Evolutionary conservation across 305 asterid genomes (phyloP).

Genomic region (Plantago coronopus): DNA sequence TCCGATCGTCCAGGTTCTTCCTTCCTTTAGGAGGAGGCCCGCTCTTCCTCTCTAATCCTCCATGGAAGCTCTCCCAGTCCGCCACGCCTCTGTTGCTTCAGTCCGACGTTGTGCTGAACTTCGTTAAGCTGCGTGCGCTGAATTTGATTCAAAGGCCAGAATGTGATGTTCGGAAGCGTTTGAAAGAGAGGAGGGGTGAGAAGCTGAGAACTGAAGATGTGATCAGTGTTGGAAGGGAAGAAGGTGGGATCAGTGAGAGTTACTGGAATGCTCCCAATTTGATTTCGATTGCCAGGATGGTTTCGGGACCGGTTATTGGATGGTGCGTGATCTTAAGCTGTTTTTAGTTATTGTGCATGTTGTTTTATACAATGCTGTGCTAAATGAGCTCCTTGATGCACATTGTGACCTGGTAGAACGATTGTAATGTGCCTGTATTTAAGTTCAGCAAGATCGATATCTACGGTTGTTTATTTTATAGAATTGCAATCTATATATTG

Average conservation of each 20-base stretch:
- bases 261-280: constrained; percentile 74
- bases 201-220: constrained; percentile 22
- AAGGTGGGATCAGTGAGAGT: constrained; percentile 36
- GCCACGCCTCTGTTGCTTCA: constrained; percentile 79
- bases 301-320: constrained; percentile 87
- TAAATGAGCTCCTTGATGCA: neutral
- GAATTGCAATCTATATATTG: no score
- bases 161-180: constrained; percentile 24
- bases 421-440: no score
- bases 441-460: no score
- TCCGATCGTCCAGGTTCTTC: constrained; percentile 34
- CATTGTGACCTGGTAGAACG: neutral
- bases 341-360: neutral
- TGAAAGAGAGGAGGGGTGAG: constrained; percentile 19
- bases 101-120: constrained; percentile 50
- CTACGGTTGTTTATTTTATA: no score
- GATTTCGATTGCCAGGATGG: constrained; percentile 68
- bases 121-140: constrained; percentile 41
- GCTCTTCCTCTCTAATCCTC: constrained; percentile 67
- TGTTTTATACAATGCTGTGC: neutral
- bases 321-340: constrained; percentile 45
- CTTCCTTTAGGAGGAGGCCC: constrained; percentile 52
- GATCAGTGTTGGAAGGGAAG: neutral
- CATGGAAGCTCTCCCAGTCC: constrained; percentile 82
- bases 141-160: constrained; percentile 33